Evolutionary conservation across 495 filamentous ascomycete genomes (phyloP).

Genomic region (Pseudomonodictys pantanalensis): DNA sequence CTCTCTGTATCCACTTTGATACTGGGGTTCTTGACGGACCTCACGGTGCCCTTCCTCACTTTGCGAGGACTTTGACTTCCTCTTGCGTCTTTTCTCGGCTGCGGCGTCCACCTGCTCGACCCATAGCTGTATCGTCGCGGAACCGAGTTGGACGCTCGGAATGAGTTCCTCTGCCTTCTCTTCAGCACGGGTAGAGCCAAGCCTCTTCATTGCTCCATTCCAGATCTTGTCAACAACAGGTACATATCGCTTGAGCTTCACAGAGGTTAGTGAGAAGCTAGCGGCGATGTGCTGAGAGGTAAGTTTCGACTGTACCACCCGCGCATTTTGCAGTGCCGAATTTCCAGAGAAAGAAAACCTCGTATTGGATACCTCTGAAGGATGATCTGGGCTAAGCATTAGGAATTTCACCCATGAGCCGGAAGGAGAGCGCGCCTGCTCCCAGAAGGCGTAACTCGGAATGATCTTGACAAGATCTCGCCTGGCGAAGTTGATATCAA

Average conservation of each 20-base stretch:
- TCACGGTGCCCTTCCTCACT: neutral
- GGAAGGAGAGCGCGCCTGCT: neutral
- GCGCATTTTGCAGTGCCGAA: neutral
- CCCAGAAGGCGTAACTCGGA: slow-evolving; percentile 11
- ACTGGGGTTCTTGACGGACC: neutral
- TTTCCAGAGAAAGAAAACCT: slow-evolving; percentile 1
- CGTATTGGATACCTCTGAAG: neutral
- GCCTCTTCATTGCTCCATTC: neutral
- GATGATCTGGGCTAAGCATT: neutral
- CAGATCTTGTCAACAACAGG: neutral
- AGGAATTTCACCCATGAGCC: neutral
- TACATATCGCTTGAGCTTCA: neutral
- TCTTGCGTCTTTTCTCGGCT: neutral
- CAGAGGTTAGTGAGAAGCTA: neutral
- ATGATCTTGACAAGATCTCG: slow-evolving; percentile 2
- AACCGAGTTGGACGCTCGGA: slow-evolving; percentile 2
- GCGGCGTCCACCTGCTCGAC: slow-evolving; percentile 3
- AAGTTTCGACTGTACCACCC: neutral
- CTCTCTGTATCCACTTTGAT: slow-evolving; percentile 1
- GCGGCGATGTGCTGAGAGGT: neutral
- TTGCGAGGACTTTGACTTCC: neutral
- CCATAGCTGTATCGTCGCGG: slow-evolving; percentile 16
- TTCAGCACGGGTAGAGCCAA: neutral
- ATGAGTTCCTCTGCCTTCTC: neutral
- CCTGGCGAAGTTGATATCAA: neutral